Evolutionary conservation across 1,284 basidiomycete species (phyloP).

Genomic region (Caloboletus firmus): DNA sequence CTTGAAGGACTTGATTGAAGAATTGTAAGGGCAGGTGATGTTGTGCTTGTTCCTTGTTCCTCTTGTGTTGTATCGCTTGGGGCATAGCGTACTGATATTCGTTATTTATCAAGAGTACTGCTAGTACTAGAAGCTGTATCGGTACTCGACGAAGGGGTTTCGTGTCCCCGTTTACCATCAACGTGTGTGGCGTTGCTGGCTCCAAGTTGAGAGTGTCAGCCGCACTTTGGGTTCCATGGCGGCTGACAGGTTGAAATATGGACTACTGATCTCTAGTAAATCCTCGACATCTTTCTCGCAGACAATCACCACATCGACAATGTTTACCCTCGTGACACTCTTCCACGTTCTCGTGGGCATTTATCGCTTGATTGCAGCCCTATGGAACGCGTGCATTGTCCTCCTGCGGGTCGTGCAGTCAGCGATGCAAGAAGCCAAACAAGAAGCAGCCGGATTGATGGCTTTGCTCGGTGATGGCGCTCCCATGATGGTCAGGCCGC

Average conservation of each 20-base stretch:
- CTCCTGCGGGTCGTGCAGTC: constrained; percentile 13
- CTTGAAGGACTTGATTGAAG: background rate
- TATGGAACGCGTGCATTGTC: constrained; percentile 19
- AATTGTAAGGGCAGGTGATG: background rate
- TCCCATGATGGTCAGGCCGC: constrained; percentile 15
- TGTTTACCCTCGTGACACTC: constrained; percentile 4
- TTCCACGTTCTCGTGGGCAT: constrained; percentile 2
- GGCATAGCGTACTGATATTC: background rate
- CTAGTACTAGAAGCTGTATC: constrained; percentile 1
- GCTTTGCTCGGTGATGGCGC: constrained; percentile 10
- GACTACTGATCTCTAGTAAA: background rate
- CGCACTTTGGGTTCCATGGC: background rate
- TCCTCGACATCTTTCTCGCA: background rate
- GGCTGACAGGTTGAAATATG: constrained; percentile 14
- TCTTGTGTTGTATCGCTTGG: background rate
- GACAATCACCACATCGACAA: constrained; percentile 4
- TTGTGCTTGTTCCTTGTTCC: background rate
- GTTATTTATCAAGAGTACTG: background rate
- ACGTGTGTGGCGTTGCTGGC: background rate
- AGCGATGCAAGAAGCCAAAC: constrained; percentile 16
- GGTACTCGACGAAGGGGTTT: background rate
- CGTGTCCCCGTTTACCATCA: background rate
- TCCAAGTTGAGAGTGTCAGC: background rate
- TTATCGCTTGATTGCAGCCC: background rate
- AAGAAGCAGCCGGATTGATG: constrained; percentile 21